Evolutionary conservation across 192 early-diverging fungal genomes (phyloP).

Genomic region (Powellomyces hirtus): DNA sequence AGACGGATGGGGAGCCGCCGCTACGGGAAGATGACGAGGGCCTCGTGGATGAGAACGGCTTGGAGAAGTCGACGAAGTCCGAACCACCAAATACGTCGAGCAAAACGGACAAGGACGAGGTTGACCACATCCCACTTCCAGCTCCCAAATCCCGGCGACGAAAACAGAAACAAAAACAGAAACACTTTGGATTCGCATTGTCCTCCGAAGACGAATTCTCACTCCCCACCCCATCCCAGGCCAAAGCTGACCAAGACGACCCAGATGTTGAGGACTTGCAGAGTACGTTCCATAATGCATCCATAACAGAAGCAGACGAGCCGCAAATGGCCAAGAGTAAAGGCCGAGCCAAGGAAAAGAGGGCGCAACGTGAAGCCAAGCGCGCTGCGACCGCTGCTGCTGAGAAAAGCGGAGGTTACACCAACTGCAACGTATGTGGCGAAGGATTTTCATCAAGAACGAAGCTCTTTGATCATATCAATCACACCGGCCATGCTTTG

Average conservation of each 20-base stretch:
- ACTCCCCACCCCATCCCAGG: not conserved
- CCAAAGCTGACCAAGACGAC: not conserved
- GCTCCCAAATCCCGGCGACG: not conserved
- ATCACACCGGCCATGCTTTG: slow-evolving; percentile 78
- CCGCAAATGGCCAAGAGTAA: not conserved
- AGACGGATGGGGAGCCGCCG: not conserved
- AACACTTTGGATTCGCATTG: no score
- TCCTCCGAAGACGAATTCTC: not conserved
- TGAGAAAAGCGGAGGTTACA: slow-evolving; percentile 7
- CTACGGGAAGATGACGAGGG: not conserved
- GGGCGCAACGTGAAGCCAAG: slow-evolving; percentile 21
- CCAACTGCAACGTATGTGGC: slow-evolving; percentile 78
- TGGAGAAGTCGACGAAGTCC: slow-evolving; percentile 4
- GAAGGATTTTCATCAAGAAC: slow-evolving; percentile 74
- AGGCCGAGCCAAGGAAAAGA: slow-evolving; percentile 31
- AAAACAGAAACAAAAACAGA: slow-evolving; percentile 6
- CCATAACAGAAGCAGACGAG: not conserved
- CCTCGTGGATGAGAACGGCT: slow-evolving; percentile 11
- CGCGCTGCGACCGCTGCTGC: slow-evolving; percentile 8
- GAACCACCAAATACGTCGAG: not conserved
- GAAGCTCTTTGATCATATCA: slow-evolving; percentile 86
- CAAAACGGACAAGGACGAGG: no score
- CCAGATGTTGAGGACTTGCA: not conserved
- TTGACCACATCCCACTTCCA: no score
- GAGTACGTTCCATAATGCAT: not conserved